phyloP scores from a whole-genome alignment of 1,284 basidiomycete species.

The Bjerkandera adusta region DNA sequence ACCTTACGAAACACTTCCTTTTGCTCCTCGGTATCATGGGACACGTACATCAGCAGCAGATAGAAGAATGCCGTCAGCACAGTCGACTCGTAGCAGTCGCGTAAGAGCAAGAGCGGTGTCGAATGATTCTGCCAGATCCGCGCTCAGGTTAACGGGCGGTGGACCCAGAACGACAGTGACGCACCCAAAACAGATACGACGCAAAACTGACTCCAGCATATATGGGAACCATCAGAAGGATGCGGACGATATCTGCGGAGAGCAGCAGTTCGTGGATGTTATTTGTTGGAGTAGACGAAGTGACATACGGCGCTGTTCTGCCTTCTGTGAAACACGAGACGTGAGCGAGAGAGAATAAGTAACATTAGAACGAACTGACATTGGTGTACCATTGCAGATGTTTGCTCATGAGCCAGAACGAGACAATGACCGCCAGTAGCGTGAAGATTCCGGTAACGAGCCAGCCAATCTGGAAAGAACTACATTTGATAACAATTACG shows the following conservation, averaged over 20 bases:
- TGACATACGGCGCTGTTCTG: constrained; percentile 61
- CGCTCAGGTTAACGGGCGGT: constrained; percentile 4
- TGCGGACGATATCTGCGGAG: constrained; percentile 59
- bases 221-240: constrained; percentile 79
- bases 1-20: constrained; percentile 56
- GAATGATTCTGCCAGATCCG: constrained; percentile 56
- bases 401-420: constrained; percentile 70
- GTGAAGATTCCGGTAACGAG: constrained; percentile 65
- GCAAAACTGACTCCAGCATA: constrained; percentile 68
- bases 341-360: not conserved
- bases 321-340: constrained; percentile 43
- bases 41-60: constrained; percentile 71
- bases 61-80: constrained; percentile 79
- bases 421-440: constrained; percentile 49
- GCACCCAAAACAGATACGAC: constrained; percentile 73
- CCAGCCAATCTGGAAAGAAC: constrained; percentile 61
- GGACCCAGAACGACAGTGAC: constrained; percentile 25
- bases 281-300: constrained; percentile 5
- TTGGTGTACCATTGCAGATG: constrained; percentile 75
- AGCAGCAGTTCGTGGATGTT: not conserved
- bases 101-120: constrained; percentile 58
- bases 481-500: not conserved
- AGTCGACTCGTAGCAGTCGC: constrained; percentile 70
- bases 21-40: constrained; percentile 62
- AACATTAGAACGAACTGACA: constrained; percentile 33